These are phyloP conservation scores for Cutaneotrichosporon dermatis DNA, from an alignment of 1,284 basidiomycete genomes.

Conservation along the genomic window DNA sequence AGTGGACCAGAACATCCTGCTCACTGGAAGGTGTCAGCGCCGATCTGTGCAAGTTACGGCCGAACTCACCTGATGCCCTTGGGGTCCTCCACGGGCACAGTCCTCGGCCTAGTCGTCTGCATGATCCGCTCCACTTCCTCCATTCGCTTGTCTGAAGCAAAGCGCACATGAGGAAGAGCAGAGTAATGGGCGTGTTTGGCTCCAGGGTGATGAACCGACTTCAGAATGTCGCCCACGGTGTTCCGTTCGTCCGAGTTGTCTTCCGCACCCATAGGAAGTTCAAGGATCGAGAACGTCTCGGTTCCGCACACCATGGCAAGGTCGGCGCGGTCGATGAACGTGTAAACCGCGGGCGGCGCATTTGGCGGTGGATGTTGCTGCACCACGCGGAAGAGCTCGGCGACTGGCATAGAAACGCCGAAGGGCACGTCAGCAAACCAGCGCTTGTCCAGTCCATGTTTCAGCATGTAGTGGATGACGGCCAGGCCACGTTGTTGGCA, in stretches of 20 bases:
- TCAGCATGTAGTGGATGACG: slow-evolving; percentile 61
- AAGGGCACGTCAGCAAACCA: slow-evolving; percentile 58
- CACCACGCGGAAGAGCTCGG: slow-evolving; percentile 75
- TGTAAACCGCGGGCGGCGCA: slow-evolving; percentile 68
- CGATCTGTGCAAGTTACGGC: too few relatives aligned
- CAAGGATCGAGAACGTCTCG: slow-evolving; percentile 10
- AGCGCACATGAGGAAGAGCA: slow-evolving; percentile 62
- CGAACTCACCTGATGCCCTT: slow-evolving; percentile 63
- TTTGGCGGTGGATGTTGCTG: slow-evolving; percentile 69
- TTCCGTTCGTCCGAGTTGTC: slow-evolving; percentile 13
- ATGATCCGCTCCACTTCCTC: slow-evolving; percentile 84
- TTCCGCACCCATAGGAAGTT: slow-evolving; percentile 19
- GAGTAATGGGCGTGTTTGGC: slow-evolving; percentile 14
- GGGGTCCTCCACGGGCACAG: slow-evolving; percentile 63
- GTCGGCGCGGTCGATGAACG: slow-evolving; percentile 73
- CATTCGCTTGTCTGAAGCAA: slow-evolving; percentile 75
- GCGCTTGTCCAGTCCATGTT: slow-evolving; percentile 53
- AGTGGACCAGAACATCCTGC: slow-evolving; percentile 53
- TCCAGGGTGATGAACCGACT: slow-evolving; percentile 5
- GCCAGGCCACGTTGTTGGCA: slow-evolving; percentile 53
- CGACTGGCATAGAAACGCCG: slow-evolving; percentile 70
- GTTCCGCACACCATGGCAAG: slow-evolving; percentile 49
- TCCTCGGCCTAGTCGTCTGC: slow-evolving; percentile 66
- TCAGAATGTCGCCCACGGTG: slow-evolving; percentile 22
- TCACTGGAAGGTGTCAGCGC: slow-evolving; percentile 18